Evolutionary conservation across 202 grass and related monocot species (phyloP), one percentile per base, ranked within the genome.

Genomic region (Elaeis oleifera): DNA sequence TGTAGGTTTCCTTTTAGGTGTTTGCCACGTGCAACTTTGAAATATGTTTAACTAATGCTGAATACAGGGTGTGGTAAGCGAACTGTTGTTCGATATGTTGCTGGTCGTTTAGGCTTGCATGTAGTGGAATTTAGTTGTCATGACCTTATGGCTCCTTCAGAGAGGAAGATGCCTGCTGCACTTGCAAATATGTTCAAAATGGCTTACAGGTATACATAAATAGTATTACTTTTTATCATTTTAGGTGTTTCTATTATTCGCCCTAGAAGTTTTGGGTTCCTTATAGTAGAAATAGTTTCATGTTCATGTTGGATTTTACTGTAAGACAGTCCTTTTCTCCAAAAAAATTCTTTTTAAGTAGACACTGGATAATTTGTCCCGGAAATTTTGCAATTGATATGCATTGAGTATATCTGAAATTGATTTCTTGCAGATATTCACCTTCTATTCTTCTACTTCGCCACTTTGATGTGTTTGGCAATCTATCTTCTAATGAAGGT

Each of bases 51-150:
- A 49, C 32, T 6, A 23, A 44, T 62, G 18, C 32, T 6, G 51
- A 22, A 52, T 54, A 49, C 55, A 97, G 88, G 92, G 64, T 97
- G 92, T 78, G 92, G 92, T 49, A 97, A 92, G 69, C 73, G 79
- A 6, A 89, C 71, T 18, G 77, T 78, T 61, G 65, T 91, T n/a
- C 89, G 77, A 73, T 86, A 89, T 81, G 78, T 89, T 63, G 84
- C 84, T 60, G 69, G 62, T 53, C 76, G 83, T 76, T 76, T 85
- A 53, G 92, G 92, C 60, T 60, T 97, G 31, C 92, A 97, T 78
- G 74, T 97, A 23, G 81, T 97, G 2, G 92, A 97, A 74, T 97
- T 79, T 81, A 84, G 71, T 62, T 97, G 82, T 84, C 79, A 89
- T 51, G 92, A 97, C 78, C 69, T 97, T 58, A 71, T 86, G 67